phyloP scores from a whole-genome alignment of 163 green algal species.

The Dunaliella salina region DNA sequence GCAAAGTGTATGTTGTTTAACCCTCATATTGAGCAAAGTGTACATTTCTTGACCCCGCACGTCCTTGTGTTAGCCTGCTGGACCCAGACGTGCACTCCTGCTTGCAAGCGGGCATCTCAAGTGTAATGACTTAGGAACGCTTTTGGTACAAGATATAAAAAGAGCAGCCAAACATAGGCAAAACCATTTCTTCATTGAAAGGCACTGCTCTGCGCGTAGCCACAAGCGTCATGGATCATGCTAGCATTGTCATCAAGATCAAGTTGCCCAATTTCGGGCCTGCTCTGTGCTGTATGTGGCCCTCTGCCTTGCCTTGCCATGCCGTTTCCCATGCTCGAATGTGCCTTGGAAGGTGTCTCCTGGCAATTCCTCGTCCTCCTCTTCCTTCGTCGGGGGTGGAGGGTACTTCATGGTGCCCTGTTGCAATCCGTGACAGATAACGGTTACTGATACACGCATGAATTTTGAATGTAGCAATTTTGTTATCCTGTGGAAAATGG shows the following conservation, averaged over 20 bases:
- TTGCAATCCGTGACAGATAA: background rate
- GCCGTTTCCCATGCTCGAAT: slow-evolving; percentile 32
- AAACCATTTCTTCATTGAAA: background rate
- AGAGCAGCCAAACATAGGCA: background rate
- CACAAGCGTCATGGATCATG: background rate
- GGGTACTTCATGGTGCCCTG: slow-evolving; percentile 59
- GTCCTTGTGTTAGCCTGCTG: no score
- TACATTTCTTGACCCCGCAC: no score
- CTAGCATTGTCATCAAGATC: no score
- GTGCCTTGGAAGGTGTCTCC: slow-evolving; percentile 43
- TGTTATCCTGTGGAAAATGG: no score
- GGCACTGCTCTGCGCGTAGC: background rate
- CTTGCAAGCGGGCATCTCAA: no score
- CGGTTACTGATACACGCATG: background rate
- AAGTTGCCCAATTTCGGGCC: no score
- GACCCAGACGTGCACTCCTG: no score
- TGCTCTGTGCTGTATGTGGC: background rate
- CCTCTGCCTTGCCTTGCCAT: slow-evolving; percentile 17
- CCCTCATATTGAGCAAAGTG: no score
- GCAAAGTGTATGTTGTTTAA: no score
- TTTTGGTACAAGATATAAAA: no score
- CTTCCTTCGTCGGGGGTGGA: slow-evolving; percentile 31
- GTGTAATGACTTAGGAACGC: no score
- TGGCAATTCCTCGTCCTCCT: slow-evolving; percentile 55
- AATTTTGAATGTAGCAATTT: background rate